Evolutionary conservation across 257 asterid genomes (phyloP).

Genomic region (Solanum megistacrolobum): DNA sequence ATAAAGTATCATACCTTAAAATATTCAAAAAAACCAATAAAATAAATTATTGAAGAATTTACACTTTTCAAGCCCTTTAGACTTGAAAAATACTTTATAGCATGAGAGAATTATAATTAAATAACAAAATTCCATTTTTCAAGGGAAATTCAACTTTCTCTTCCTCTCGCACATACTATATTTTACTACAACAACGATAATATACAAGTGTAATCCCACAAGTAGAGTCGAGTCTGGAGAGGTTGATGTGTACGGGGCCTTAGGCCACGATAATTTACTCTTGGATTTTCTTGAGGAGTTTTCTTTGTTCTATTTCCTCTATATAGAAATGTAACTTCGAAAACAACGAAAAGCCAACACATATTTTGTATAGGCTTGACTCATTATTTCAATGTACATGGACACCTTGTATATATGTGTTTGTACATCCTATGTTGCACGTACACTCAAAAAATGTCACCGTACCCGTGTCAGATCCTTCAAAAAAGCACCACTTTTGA

Average conservation of each 20-base stretch:
- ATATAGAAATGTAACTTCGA: not conserved
- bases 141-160: no score
- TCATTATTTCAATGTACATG: not conserved
- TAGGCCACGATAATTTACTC: not conserved
- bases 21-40: not conserved
- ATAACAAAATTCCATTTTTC: not conserved
- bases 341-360: not conserved
- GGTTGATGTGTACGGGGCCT: not conserved
- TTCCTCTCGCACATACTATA: not conserved
- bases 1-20: not conserved
- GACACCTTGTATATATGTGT: not conserved
- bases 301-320: not conserved
- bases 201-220: not conserved
- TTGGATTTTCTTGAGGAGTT: not conserved
- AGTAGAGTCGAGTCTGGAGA: not conserved
- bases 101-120: not conserved
- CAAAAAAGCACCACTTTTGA: not conserved
- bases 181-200: not conserved
- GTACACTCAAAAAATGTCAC: not conserved
- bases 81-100: not conserved
- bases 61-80: not conserved
- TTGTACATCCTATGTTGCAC: not conserved
- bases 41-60: not conserved
- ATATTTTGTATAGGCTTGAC: not conserved
- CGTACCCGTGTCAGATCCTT: not conserved